These are phyloP conservation scores for Drechslerella coelobrocha DNA, from an alignment of 2,329 filamentous ascomycete genomes.

Conservation along the genomic window DNA sequence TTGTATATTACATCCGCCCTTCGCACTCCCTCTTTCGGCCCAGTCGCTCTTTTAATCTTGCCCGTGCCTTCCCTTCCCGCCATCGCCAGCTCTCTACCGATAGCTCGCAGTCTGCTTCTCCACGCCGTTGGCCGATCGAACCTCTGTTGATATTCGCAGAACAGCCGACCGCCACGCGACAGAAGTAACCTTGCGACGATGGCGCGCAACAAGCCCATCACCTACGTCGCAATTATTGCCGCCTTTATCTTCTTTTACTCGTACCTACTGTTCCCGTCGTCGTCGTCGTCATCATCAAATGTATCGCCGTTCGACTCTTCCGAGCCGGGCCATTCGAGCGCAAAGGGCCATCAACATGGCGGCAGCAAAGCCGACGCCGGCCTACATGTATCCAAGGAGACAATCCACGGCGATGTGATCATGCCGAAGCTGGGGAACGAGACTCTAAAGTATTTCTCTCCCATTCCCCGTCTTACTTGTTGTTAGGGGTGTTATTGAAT, in stretches of 20 bases:
- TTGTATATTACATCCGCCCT: too few species aligned
- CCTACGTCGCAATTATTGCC: conserved; percentile 50
- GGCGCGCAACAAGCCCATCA: conserved; percentile 51
- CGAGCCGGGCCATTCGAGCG: conserved; percentile 66
- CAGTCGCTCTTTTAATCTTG: neutral
- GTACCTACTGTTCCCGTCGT: conserved; percentile 58
- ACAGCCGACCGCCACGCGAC: neutral
- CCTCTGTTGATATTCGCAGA: neutral
- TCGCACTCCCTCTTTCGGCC: too few species aligned
- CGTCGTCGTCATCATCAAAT: conserved; percentile 65
- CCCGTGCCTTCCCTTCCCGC: neutral
- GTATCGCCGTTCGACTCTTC: conserved; percentile 66
- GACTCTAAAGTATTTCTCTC: conserved; percentile 70
- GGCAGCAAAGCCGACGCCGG: too few species aligned
- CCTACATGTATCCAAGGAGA: conserved; percentile 60
- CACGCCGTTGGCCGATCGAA: neutral
- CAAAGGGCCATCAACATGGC: conserved; percentile 51
- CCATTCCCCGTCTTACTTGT: neutral
- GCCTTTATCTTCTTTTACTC: conserved; percentile 54
- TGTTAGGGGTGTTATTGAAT: neutral
- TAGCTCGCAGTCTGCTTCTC: neutral
- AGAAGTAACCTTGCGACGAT: conserved; percentile 16
- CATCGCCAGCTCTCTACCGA: neutral
- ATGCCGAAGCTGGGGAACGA: conserved; percentile 83
- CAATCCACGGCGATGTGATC: conserved; percentile 73